These are phyloP conservation scores for Pythium dissimile DNA, from an alignment of 352 stramenopile genomes.

Conservation along the genomic window DNA sequence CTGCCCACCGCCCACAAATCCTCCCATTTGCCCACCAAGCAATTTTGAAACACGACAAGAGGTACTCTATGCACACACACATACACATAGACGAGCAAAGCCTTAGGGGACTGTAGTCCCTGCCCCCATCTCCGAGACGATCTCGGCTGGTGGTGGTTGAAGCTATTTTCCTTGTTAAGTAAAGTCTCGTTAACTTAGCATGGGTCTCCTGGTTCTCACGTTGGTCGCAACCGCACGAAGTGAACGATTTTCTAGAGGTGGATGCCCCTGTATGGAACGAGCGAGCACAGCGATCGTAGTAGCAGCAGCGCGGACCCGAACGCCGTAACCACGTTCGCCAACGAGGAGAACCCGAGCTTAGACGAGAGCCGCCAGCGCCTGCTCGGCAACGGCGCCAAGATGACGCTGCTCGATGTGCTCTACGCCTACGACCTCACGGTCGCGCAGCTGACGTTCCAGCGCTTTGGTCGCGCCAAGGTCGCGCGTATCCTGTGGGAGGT, in stretches of 20 bases:
- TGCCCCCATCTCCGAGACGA: too few relatives aligned
- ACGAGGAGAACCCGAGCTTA: not conserved
- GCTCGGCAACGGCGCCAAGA: constrained; percentile 20
- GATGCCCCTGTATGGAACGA: constrained; percentile 25
- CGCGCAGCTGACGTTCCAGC: constrained; percentile 66
- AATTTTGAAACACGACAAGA: too few relatives aligned
- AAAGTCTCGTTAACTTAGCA: constrained; percentile 15
- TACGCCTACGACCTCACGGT: constrained; percentile 76
- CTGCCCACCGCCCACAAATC: constrained; percentile 26
- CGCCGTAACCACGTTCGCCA: not conserved
- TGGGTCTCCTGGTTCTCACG: not conserved
- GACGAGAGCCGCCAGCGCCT: constrained; percentile 16
- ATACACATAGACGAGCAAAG: not conserved
- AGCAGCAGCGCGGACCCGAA: not conserved
- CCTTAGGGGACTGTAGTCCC: not conserved
- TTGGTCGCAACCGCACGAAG: not conserved
- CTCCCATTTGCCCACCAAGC: constrained; percentile 18
- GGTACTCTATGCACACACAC: not conserved
- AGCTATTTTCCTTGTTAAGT: not conserved
- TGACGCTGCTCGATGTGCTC: constrained; percentile 54
- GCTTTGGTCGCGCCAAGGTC: constrained; percentile 44
- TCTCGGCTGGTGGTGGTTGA: not conserved
- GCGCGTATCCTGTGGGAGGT: constrained; percentile 65
- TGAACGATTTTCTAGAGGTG: not conserved
- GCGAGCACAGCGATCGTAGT: constrained; percentile 1